Evolutionary conservation across 73 alveolate genomes (phyloP), one percentile per base, ranked within the genome.

Genomic region (Paramecium biaurelia): DNA sequence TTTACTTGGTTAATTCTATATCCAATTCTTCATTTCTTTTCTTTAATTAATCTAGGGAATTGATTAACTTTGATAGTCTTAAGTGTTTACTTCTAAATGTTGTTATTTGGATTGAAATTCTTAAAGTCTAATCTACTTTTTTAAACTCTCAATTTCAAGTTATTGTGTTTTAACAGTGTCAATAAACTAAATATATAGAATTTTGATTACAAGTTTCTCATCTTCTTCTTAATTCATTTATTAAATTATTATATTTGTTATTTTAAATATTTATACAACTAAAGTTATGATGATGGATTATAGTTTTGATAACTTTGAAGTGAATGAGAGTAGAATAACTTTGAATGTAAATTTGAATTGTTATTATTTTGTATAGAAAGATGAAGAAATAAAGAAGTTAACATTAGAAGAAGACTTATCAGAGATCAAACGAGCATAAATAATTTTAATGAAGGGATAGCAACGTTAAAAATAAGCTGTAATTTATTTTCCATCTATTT

Each of bases 351-450:
- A 14, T 24, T 79, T 38, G 42, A 43, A 15, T 38, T 24, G n/a
- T 45, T 38, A 20, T 42, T 42, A 24, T 79, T 42, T 35, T 41
- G 35, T 21, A 10, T 79, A 79, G 90, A 79, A 45, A 79, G 90
- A 79, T 23, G 90, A 79, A 45, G 90, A 79, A 26, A 79, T 79
- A 18, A 79, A 79, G 76, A 41, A 47, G 56, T 45, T 79, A 34
- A 79, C 74, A 12, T n/a, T 79, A 14, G 90, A 79, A 21, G 90
- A 79, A 47, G 90, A 79, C 72, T 79, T 79, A 43, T 18, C 76
- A 18, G 90, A 79, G 72, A 45, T 47, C 74, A 79, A 79, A 79
- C 47, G 90, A 79, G 90, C 90, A 37, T 45, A 79, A 79, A 38
- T 47, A 6, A 79, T 79, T 24, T 24, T 79, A 18, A 38, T 79